Evolutionary conservation across 345 rosid species (phyloP), one percentile per base, ranked within the genome.

Genomic region (Gossypium australe): DNA sequence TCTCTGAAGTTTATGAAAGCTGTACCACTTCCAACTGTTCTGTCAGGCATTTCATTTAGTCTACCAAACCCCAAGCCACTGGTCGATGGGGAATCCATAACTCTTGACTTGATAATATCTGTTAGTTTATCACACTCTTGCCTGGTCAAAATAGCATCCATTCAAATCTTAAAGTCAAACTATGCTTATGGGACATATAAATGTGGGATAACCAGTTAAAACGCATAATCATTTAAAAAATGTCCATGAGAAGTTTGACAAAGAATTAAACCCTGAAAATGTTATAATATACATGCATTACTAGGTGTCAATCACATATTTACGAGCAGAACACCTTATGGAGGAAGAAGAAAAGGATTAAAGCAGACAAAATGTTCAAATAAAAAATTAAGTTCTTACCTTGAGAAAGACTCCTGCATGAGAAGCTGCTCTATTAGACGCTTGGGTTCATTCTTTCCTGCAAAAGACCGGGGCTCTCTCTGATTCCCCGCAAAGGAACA

Each of bases 71-170:
- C 79, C 64, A 80, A 53, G 76, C 77, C 53, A 49, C 78, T 73
- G 77, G 22, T 34, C 45, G 56, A 43, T 34, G 81, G 85, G 76
- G 83, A 65, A 77, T 78, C 86, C 60, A 81, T 84, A 79, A 89
- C 89, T 82, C 98, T 87, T 12, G 99, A 84, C 76, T 86, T 91
- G 76, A 95, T 85, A 76, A 95, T 84, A 78, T 74, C 72, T 25
- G 79, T 89, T 58, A 95, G 79, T 81, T 84, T 88, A 70, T 88
- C 85, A 44, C 84, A 85, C 82, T 95, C 99, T 78, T 93, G 93
- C 94, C 98, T 95, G 91, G 79, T 75, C 78, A 79, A 77, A 59
- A 71, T 62, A 64, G 75, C 66, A 71, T 73, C 20, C 78, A 79
- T 67, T 67, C 47, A 77, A 68, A 63, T 63, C 67, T 66, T 67